A percentile compares a stretch with the other conserved stretches of the same genome.
Evolutionary conservation across 2,329 filamentous ascomycete species (phyloP).

Genomic region (Sporothrix euskadiensis): DNA sequence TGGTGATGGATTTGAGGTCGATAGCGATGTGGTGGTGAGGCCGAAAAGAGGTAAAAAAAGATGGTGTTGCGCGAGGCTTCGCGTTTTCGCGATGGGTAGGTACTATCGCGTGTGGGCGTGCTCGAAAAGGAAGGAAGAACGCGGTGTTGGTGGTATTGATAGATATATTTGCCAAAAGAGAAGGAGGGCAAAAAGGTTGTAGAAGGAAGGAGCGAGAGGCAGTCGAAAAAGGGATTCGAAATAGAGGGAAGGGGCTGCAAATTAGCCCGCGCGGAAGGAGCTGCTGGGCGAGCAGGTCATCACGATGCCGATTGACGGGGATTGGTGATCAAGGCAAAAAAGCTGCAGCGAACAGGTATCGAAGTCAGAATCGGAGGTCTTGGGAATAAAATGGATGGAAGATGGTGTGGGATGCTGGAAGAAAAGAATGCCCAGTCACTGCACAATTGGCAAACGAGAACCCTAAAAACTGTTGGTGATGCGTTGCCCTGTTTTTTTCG

Average conservation of each 20-base stretch:
- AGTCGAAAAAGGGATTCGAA: slow-evolving; percentile 1
- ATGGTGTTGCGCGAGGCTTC: background rate
- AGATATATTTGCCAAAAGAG: background rate
- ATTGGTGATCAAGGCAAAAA: background rate
- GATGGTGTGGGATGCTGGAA: background rate
- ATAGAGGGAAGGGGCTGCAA: background rate
- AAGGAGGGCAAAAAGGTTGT: background rate
- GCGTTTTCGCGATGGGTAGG: background rate
- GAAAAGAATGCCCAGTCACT: background rate
- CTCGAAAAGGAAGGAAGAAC: slow-evolving; percentile 10
- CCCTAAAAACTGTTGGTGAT: slow-evolving; percentile 16
- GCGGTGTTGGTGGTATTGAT: background rate
- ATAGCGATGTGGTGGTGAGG: slow-evolving; percentile 2
- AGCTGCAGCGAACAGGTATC: background rate
- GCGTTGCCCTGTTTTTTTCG: slow-evolving; percentile 20
- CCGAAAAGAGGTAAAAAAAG: background rate
- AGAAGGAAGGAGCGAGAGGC: slow-evolving; percentile 7
- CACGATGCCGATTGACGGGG: slow-evolving; percentile 21
- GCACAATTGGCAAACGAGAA: slow-evolving; percentile 7
- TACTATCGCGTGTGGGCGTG: background rate
- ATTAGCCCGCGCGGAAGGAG: slow-evolving; percentile 23
- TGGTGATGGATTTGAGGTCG: slow-evolving; percentile 9
- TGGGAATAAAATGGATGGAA: background rate
- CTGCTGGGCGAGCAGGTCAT: slow-evolving; percentile 13
- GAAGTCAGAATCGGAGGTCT: background rate